Evolutionary conservation across 2,329 filamentous ascomycete species (phyloP).

Genomic region (Verticillium albo-atrum): DNA sequence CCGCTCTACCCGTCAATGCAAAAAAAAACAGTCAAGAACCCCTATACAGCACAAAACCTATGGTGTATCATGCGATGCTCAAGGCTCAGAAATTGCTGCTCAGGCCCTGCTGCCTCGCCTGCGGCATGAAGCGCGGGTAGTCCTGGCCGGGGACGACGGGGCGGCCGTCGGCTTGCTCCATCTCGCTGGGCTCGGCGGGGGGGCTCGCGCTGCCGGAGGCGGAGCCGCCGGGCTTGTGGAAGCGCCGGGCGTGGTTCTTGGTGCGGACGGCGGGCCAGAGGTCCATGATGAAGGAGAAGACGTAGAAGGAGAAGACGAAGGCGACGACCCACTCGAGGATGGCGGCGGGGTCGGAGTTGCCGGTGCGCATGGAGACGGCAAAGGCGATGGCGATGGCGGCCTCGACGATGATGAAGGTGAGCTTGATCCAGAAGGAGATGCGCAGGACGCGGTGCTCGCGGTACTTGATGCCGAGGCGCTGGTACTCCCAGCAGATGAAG

Average conservation of each 20-base stretch:
- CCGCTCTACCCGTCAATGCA: too few relatives aligned
- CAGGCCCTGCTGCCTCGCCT: background rate
- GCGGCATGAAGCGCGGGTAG: background rate
- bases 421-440: slow-evolving; percentile 82
- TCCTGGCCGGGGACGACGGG: background rate
- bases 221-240: slow-evolving; percentile 5
- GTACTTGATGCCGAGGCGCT: slow-evolving; percentile 69
- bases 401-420: slow-evolving; percentile 78
- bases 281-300: slow-evolving; percentile 83
- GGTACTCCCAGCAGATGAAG: slow-evolving; percentile 87
- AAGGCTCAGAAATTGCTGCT: background rate
- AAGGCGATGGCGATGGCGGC: slow-evolving; percentile 71
- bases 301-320: slow-evolving; percentile 83
- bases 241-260: slow-evolving; percentile 27
- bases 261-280: slow-evolving; percentile 72
- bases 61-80: too few relatives aligned
- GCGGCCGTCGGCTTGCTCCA: background rate
- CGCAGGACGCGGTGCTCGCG: slow-evolving; percentile 70
- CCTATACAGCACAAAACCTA: too few relatives aligned
- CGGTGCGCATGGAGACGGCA: slow-evolving; percentile 45
- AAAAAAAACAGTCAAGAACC: too few relatives aligned
- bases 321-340: slow-evolving; percentile 76
- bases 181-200: background rate
- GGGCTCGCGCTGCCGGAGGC: background rate
- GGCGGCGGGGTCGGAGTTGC: slow-evolving; percentile 61